phyloP scores from a whole-genome alignment of 768 basidiomycete species.

The Naganishia antarctica region DNA sequence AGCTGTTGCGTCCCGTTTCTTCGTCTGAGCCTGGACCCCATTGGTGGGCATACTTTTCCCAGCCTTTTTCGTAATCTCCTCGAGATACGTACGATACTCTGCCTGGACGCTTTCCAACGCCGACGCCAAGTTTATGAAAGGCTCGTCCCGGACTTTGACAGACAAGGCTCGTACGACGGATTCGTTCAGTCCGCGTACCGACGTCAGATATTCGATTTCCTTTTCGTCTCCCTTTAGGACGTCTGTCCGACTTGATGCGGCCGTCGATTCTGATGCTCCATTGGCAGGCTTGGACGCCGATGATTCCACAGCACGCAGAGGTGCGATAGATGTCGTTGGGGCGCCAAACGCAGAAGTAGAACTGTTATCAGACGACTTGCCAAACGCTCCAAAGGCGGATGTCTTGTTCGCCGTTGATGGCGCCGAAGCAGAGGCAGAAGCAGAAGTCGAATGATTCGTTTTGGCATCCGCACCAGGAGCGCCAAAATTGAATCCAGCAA shows the following conservation, averaged over 20 bases:
- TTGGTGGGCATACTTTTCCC: conserved; percentile 3
- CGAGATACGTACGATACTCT: conserved; percentile 19
- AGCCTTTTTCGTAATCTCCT: conserved; percentile 21
- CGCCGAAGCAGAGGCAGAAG: conserved; percentile 10
- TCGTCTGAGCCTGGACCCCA: background rate
- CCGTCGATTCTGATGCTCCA: background rate
- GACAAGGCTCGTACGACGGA: conserved; percentile 40
- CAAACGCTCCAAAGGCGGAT: conserved; percentile 10
- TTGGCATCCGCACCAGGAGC: conserved; percentile 15
- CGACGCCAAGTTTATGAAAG: conserved; percentile 36
- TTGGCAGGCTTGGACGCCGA: background rate
- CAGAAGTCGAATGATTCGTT: conserved; percentile 14
- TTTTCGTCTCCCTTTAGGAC: conserved; percentile 6
- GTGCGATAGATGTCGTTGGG: background rate
- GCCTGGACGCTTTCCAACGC: conserved; percentile 26
- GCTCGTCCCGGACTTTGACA: conserved; percentile 32
- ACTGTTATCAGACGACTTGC: conserved; percentile 4
- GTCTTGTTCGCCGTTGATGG: too few species aligned
- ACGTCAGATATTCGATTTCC: conserved; percentile 41
- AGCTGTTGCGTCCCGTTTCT: background rate
- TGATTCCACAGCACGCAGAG: background rate
- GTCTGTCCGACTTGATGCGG: background rate
- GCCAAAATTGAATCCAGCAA: conserved; percentile 32
- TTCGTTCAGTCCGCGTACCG: conserved; percentile 44
- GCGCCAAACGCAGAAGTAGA: conserved; percentile 1